Evolutionary conservation across 805 yeast species (phyloP), one percentile per base, ranked within the genome.

Genomic region (Jamesozyma jinghongensis): DNA sequence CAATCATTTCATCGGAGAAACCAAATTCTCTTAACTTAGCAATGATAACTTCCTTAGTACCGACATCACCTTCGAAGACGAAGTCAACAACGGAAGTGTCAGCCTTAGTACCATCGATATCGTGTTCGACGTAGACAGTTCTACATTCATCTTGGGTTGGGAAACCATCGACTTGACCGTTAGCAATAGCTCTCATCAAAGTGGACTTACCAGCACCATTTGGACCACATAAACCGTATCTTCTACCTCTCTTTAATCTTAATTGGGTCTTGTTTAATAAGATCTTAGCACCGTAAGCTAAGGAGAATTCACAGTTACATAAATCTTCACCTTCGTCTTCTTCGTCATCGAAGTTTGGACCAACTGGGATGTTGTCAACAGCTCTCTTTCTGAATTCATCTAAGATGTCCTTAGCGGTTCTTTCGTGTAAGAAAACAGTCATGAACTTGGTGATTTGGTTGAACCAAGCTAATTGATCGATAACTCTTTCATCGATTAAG

Each of bases 151-250:
- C 95, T 76, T 88, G 97, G 61, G 94, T 73, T 75, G 98, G 98
- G 96, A 92, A 92, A 70, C 97, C 97, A 68, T 92, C 97, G 65
- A 92, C 97, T 78, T 85, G 95, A 70, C 95, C 95, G 75, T 86
- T 85, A 56, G 95, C 95, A 70, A 85, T 80, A 59, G 95, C 94
- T 75, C 94, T 82, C 94, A 92, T 88, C 69, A 88, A 79, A 56
- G 97, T 90, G 55, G 97, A 90, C 74, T 90, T 90, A 84, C 97
- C 97, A 67, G 97, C 95, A 85, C 97, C 97, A 75, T 88, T 88
- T 68, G 97, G 97, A 75, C 97, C 97, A 77, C 92, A 83, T 62
- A 82, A 74, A 90, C 98, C 98, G 71, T 92, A 92, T 77, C 98
- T 85, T 77, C 97, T 88, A 75, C 84, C 92, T 78, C 95, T 82